Evolutionary conservation across 164 flowering plant species (phyloP).

Genomic region (Cinnamomum chago): DNA sequence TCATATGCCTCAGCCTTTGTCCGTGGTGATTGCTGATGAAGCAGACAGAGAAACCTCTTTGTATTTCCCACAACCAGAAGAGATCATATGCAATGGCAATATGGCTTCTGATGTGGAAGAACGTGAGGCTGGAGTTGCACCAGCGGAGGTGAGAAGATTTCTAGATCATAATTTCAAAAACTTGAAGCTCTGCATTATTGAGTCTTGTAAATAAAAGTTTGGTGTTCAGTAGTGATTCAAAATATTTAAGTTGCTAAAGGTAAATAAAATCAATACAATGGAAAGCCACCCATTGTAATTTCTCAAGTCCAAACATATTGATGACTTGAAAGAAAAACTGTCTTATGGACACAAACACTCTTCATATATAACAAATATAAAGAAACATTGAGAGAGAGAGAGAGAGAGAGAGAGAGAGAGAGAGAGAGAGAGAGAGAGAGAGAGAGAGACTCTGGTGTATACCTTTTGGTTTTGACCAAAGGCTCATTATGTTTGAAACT

Average conservation of each 20-base stretch:
- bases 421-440: neutral
- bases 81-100: conserved; percentile 17
- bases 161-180: neutral
- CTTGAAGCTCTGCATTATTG: neutral
- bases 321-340: too few relatives aligned
- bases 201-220: neutral
- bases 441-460: neutral
- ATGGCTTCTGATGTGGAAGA: conserved; percentile 27
- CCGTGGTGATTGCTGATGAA: conserved; percentile 7
- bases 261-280: neutral
- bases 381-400: neutral
- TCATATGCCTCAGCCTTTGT: neutral
- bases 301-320: too few relatives aligned
- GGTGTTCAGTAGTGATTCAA: neutral
- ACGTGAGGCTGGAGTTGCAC: conserved; percentile 17
- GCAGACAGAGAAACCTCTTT: conserved; percentile 20
- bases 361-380: too few relatives aligned
- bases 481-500: neutral
- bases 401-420: neutral
- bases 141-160: conserved; percentile 30
- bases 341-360: too few relatives aligned
- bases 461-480: neutral
- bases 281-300: neutral
- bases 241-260: neutral
- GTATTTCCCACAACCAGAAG: conserved; percentile 12